These are phyloP conservation scores for Metschnikowia peoriensis DNA, from an alignment of 805 yeast genomes.

Conservation along the genomic window DNA sequence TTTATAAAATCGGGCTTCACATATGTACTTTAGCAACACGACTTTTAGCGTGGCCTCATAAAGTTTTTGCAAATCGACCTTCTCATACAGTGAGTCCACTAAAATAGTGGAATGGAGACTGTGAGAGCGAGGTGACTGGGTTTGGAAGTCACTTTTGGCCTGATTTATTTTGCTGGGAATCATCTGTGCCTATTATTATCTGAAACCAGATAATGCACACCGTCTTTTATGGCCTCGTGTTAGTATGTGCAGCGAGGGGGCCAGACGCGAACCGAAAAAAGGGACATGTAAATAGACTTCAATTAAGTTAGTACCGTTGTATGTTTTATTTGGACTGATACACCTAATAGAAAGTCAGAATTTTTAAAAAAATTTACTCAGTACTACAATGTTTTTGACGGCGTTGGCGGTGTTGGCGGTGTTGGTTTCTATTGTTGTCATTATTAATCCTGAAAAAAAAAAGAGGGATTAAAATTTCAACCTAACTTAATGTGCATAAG, in stretches of 20 bases:
- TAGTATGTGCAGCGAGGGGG: not conserved
- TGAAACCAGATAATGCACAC: not conserved
- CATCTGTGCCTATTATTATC: not conserved
- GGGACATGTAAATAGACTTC: not conserved
- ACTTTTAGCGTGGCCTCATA: constrained; percentile 56
- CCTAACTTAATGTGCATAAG: too few relatives aligned
- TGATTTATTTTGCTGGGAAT: not conserved
- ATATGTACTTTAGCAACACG: constrained; percentile 56
- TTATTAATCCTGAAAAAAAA: too few relatives aligned
- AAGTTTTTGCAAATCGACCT: constrained; percentile 28
- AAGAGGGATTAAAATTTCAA: too few relatives aligned
- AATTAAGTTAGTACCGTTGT: too few relatives aligned
- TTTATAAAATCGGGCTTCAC: constrained; percentile 60
- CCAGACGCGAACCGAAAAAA: constrained; percentile 3
- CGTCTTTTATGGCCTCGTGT: not conserved
- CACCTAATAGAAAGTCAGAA: too few relatives aligned
- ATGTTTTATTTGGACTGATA: too few relatives aligned
- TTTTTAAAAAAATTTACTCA: too few relatives aligned
- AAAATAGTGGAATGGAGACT: constrained; percentile 12
- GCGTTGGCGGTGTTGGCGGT: too few relatives aligned
- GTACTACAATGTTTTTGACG: too few relatives aligned
- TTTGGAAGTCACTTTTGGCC: constrained; percentile 1
- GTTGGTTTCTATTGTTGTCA: too few relatives aligned
- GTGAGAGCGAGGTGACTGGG: constrained; percentile 11
- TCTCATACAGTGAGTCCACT: constrained; percentile 20